Conservation (phyloP, 2,329 filamentous ascomycete genomes). For the Colletotrichum sp. region DNA sequence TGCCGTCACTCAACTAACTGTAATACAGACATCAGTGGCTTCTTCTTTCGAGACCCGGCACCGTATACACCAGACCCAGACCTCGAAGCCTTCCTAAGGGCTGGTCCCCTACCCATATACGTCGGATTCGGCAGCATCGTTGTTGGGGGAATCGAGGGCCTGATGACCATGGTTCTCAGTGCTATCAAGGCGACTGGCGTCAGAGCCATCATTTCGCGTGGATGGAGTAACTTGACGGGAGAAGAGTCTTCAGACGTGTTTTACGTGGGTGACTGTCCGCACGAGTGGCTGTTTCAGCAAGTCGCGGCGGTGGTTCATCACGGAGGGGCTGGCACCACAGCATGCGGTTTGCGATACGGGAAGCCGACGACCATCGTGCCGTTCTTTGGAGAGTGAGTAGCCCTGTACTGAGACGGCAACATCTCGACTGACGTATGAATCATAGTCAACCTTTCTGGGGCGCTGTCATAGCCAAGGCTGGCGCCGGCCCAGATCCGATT, state of each 20-base stretch:
- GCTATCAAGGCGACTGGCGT: slow-evolving; percentile 5
- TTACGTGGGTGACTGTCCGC: slow-evolving; percentile 17
- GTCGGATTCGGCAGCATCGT: slow-evolving; percentile 17
- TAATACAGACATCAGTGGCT: slow-evolving; percentile 58
- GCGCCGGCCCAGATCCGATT: slow-evolving; percentile 16
- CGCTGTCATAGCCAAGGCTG: slow-evolving; percentile 15
- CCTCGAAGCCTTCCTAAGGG: slow-evolving; percentile 59
- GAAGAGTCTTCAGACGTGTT: slow-evolving; percentile 3
- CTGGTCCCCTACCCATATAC: slow-evolving; percentile 51
- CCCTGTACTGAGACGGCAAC: accelerated
- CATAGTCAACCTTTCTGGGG: slow-evolving; percentile 20
- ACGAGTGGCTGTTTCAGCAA: slow-evolving; percentile 21
- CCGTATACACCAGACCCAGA: slow-evolving; percentile 60
- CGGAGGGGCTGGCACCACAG: slow-evolving; percentile 16
- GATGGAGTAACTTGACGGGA: slow-evolving; percentile 12
- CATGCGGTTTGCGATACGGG: slow-evolving; percentile 13
- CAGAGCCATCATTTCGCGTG: slow-evolving; percentile 18
- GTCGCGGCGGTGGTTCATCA: slow-evolving; percentile 18
- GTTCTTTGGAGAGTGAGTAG: slow-evolving; percentile 19
- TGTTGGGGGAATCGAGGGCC: neutral
- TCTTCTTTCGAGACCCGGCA: slow-evolving; percentile 65
- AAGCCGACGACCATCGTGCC: slow-evolving; percentile 16
- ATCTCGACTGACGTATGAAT: neutral
- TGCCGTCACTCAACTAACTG: neutral
- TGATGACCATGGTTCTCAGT: slow-evolving; percentile 16